These are phyloP conservation scores for Ganoderma meredithae DNA, from an alignment of 1,284 basidiomycete genomes.

Conservation along the genomic window DNA sequence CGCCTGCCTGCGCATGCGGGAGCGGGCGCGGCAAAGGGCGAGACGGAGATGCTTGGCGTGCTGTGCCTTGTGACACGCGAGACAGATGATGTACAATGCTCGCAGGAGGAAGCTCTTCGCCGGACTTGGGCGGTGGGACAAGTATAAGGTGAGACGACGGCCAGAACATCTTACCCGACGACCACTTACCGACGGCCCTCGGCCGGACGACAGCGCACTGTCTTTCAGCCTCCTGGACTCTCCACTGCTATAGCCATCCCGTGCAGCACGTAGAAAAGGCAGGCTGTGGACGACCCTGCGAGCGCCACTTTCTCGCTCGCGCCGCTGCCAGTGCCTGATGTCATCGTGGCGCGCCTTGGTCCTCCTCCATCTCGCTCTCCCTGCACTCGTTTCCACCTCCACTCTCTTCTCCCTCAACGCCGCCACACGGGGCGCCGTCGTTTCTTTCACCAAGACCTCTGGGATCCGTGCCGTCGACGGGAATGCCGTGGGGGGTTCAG, in stretches of 20 bases:
- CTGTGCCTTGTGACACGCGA: constrained; percentile 2
- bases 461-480: constrained; percentile 25
- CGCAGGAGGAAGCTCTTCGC: background rate
- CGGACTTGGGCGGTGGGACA: background rate
- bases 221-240: background rate
- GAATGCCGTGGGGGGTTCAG: constrained; percentile 32
- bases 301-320: background rate
- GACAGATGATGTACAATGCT: background rate
- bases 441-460: constrained; percentile 18
- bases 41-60: background rate
- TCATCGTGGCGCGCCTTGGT: constrained; percentile 5
- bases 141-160: constrained; percentile 1
- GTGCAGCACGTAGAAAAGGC: constrained; percentile 12
- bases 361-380: constrained; percentile 15
- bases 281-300: background rate
- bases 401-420: constrained; percentile 11
- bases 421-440: constrained; percentile 6
- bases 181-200: constrained; percentile 7
- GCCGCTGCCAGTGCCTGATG: background rate
- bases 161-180: background rate
- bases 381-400: constrained; percentile 16
- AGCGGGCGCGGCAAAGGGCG: background rate
- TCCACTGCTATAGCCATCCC: background rate
- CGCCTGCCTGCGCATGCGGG: background rate
- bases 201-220: constrained; percentile 2